Base-by-base conservation (phyloP, 208 protist genomes). In the Porcisia deanei region DNA sequence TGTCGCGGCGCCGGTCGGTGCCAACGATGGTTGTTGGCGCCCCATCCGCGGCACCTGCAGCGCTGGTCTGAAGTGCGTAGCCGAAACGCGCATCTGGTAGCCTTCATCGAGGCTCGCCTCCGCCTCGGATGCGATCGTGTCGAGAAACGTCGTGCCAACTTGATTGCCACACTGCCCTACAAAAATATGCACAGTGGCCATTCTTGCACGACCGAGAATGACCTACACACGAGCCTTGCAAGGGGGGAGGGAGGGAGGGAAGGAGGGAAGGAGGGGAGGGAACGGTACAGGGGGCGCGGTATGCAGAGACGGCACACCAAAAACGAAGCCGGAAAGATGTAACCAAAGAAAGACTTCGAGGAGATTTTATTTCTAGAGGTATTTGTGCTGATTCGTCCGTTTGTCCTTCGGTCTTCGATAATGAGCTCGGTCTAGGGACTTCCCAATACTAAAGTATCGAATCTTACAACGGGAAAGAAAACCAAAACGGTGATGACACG, bases 91-190 rank as follows among this genome's bases (percentile, higher is more conserved):
- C 76, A 83, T 83, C 58, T 92, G 81, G 67, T 89, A 92, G 55
- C 76, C 81, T 43, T 88, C 86, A 60, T 84, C 80, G 39, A 52
- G 67, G 75, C 89, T 88, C 1, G 69, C 77, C 22, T 82, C 75
- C 54, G 85, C 91, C 71, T 95, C 91, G 37, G 74, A 66, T 16
- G 86, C 83, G 39, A 96, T 73, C 3, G 77, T 43, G 66, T 95
- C 84, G 10, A 95, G 87, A 77, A 97, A 97, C 9, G 75, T 25
- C 18, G 86, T 61, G 45, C 96, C 96, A 14, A 98, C 85, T 79
- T 98, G 93, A 77, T 96, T 98, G 54, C 96, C 96, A 75, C 94
- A 98, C 80, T 98, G 93, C 1, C 96, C 96, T 3, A 98, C 90
- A 71, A 94, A 84, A 0, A 94, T 82, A 77, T 96, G 86, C 3